Conservation (phyloP, 2,329 filamentous ascomycete species). For the Ascochyta pisi region DNA sequence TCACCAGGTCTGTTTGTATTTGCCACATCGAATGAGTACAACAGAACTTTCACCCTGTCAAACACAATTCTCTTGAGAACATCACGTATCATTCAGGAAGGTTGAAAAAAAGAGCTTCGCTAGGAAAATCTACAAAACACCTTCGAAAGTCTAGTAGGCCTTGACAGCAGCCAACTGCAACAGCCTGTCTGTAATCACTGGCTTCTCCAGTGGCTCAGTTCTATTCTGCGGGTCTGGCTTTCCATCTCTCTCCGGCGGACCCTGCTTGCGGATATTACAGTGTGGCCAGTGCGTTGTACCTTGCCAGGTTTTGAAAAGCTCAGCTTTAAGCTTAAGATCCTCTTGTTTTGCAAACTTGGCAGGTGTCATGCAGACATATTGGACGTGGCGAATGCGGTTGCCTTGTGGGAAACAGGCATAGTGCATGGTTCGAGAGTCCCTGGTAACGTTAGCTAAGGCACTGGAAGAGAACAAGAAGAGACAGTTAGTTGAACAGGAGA, state of each 20-base stretch:
- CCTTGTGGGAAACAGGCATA: conserved; percentile 34
- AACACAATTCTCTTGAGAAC: too few species aligned
- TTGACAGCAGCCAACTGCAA: conserved; percentile 25
- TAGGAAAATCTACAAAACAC: too few species aligned
- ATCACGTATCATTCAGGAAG: too few species aligned
- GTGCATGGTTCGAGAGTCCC: conserved; percentile 35
- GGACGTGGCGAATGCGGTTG: conserved; percentile 23
- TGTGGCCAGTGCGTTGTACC: conserved; percentile 36
- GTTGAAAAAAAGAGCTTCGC: too few species aligned
- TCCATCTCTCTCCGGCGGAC: conserved; percentile 18
- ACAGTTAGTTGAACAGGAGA: too few species aligned
- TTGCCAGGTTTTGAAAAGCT: conserved; percentile 26
- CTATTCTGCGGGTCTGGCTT: conserved; percentile 20
- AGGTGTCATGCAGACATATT: conserved; percentile 35
- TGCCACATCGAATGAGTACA: too few species aligned
- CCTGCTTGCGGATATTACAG: conserved; percentile 28
- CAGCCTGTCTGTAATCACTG: conserved; percentile 24
- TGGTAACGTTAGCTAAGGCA: too few species aligned
- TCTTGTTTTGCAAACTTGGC: conserved; percentile 24
- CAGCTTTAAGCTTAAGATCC: conserved; percentile 26
- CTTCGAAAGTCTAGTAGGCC: conserved; percentile 11
- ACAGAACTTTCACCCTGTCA: too few species aligned
- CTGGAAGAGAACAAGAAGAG: too few species aligned
- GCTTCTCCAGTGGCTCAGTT: conserved; percentile 29
- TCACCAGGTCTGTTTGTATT: too few species aligned